Base-by-base conservation (phyloP, 352 stramenopile genomes). In the Globisporangium splendens region DNA sequence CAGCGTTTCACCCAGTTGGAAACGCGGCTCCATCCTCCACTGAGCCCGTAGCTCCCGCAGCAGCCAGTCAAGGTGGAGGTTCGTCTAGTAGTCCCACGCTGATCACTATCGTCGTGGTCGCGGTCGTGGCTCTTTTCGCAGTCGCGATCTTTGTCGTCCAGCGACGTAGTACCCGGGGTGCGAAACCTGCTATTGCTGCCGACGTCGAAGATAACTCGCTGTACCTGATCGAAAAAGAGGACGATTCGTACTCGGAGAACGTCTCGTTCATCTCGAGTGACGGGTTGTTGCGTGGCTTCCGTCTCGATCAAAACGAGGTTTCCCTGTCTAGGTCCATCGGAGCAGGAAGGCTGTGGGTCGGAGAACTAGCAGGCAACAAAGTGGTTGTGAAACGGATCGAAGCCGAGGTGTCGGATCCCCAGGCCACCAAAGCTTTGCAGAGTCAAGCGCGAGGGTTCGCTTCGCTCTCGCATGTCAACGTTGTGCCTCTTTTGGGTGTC, bases 371-470 rank as follows among this genome's bases (percentile, higher is more conserved):
- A 11, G 62, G 63, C 50, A 57, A 58, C 13, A 86, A 87, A 54
- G 79, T 92, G 28, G 64, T 89, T 24, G 63, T 90, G 53, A 92
- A 92, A 66, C 82, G 82, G 28, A 66, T 90, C 7, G 82, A 92
- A 51, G 78, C 79, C 0, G 82, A 87, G 47, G 68, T 83, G 41
- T 83, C 63, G 10, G 77, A 85, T 50, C 75, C 69, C 5, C 70
- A 72, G 57, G 70, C 77, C 28, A 86, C 77, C 1, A 86, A 90
- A 61, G 68, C 65, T n/a, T 54, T 90, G 13, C 86, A 83, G 65
- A 70, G 68, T 1, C 78, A 92, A 47, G 68, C 76, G 3, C 66
- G 68, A 35, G 67, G 63, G 24, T 61, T 91, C 4, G 70, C 75
- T 28, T 66, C 66, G 11, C 65, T 91, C 28, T 72, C 66, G 17